These are phyloP conservation scores for Populus pruinosa DNA, from an alignment of 345 rosid genomes.

Conservation along the genomic window DNA sequence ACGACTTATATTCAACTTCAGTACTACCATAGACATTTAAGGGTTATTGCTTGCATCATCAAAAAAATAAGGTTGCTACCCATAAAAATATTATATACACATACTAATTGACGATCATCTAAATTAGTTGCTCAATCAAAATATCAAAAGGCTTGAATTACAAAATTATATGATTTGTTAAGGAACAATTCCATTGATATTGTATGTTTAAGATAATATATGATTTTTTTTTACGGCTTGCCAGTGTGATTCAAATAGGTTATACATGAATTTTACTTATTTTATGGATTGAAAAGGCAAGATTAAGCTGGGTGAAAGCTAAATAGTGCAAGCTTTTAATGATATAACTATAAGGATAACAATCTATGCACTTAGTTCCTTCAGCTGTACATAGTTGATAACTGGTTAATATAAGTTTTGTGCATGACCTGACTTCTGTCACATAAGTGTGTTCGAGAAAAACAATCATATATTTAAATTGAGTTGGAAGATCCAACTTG, in stretches of 20 bases:
- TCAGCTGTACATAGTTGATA: no score
- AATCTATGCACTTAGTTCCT: no score
- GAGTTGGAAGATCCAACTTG: no score
- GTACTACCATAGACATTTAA: neutral
- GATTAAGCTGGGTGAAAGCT: no score
- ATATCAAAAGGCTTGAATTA: neutral
- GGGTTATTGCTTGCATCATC: neutral
- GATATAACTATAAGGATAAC: no score
- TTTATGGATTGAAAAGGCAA: neutral
- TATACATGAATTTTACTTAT: no score
- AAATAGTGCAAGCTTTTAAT: no score
- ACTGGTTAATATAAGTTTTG: no score
- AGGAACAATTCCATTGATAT: neutral
- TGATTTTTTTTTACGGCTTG: neutral
- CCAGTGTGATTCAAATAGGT: neutral
- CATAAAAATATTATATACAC: accelerated
- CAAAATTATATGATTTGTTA: neutral
- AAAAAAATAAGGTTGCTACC: neutral
- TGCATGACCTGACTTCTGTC: no score
- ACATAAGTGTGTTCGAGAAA: no score
- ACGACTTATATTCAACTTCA: neutral
- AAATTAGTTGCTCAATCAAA: neutral
- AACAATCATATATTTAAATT: no score
- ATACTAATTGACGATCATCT: neutral
- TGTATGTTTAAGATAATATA: neutral